Evolutionary conservation across 2,329 filamentous ascomycete species (phyloP).

Genomic region (Coleophoma cylindrospora): DNA sequence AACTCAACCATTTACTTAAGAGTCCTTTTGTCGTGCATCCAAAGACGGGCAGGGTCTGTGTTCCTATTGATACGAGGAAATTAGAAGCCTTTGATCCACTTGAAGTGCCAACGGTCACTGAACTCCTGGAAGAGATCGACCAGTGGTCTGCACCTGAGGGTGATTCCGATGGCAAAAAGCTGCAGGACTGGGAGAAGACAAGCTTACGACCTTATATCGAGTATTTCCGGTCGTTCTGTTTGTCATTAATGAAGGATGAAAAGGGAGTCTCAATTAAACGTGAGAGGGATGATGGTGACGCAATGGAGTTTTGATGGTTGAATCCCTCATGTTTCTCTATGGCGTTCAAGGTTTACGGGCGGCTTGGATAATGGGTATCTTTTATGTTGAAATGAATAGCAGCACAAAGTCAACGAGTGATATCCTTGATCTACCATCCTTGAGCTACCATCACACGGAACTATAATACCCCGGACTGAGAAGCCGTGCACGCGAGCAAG

Average conservation of each 20-base stretch:
- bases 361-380: too few species aligned
- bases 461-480: too few species aligned
- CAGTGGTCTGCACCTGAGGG: constrained; percentile 54
- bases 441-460: too few species aligned
- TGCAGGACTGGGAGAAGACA: constrained; percentile 95
- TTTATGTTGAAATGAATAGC: too few species aligned
- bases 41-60: constrained; percentile 88
- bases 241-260: constrained; percentile 72
- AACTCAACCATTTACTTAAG: constrained; percentile 96
- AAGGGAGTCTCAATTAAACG: constrained; percentile 45
- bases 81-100: constrained; percentile 85
- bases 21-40: constrained; percentile 95
- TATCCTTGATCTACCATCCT: too few species aligned
- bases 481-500: too few species aligned
- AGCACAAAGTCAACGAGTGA: too few species aligned
- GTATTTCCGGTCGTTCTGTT: constrained; percentile 79
- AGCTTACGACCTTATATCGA: constrained; percentile 90
- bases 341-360: not conserved
- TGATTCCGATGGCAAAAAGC: constrained; percentile 38
- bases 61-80: constrained; percentile 75
- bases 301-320: constrained; percentile 58
- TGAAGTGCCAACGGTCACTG: constrained; percentile 80
- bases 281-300: constrained; percentile 43
- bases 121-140: constrained; percentile 81
- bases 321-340: not conserved